Conservation (phyloP, 2,329 filamentous ascomycete species). For the Didymella pomorum region DNA sequence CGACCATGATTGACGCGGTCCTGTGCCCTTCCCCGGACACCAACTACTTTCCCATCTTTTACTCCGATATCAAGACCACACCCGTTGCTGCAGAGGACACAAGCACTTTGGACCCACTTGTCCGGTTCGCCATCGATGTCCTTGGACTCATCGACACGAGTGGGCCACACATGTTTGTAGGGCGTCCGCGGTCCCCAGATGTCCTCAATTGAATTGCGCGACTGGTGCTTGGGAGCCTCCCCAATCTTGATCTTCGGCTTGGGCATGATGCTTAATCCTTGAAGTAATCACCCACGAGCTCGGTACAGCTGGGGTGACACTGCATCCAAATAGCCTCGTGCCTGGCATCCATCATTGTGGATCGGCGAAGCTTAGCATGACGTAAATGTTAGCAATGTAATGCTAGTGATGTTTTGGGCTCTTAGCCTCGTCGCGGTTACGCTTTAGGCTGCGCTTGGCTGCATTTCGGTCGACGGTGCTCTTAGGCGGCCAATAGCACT, state of each 20-base stretch:
- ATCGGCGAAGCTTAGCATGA: constrained; percentile 6
- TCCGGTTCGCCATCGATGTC: constrained; percentile 7
- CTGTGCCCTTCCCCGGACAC: too few relatives aligned
- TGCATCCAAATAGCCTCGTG: too few relatives aligned
- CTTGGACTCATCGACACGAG: constrained; percentile 11
- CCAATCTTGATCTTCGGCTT: constrained; percentile 2
- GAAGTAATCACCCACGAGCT: background rate
- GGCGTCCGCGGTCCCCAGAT: constrained; percentile 10
- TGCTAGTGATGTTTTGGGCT: background rate
- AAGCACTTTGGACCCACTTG: background rate
- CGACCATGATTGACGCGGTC: too few relatives aligned
- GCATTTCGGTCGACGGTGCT: too few relatives aligned
- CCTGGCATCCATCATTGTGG: constrained; percentile 4
- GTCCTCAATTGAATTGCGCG: constrained; percentile 14
- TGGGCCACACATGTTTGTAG: constrained; percentile 12
- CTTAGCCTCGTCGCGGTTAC: too few relatives aligned
- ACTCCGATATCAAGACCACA: too few relatives aligned
- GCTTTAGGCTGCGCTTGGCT: too few relatives aligned
- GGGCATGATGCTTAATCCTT: background rate
- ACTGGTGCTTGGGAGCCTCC: constrained; percentile 11
- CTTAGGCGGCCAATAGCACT: too few relatives aligned
- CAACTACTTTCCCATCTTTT: too few relatives aligned
- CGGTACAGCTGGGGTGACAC: too few relatives aligned
- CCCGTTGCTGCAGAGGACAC: too few relatives aligned
- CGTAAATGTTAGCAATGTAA: constrained; percentile 13